Conservation (phyloP, 2,329 filamentous ascomycete genomes). For the Penicillium sp. region DNA sequence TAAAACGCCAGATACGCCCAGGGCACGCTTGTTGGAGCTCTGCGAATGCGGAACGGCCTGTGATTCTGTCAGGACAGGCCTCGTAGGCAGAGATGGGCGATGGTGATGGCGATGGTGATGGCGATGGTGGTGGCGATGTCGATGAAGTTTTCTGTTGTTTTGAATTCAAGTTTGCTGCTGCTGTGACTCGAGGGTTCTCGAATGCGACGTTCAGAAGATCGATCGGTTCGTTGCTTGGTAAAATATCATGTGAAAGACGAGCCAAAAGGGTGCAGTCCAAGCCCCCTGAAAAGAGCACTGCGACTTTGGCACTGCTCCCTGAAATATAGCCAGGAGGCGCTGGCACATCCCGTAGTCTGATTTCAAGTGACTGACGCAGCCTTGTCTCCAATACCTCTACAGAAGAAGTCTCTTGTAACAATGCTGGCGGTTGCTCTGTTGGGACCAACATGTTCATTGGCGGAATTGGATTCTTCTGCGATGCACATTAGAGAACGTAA, state of each 20-base stretch:
- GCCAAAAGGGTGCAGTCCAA: conserved; percentile 90
- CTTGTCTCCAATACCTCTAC: conserved; percentile 55
- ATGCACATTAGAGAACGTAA: background rate
- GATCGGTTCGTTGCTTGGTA: conserved; percentile 67
- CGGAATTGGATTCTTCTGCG: conserved; percentile 44
- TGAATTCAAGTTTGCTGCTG: conserved; percentile 46
- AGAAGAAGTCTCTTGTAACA: conserved; percentile 46
- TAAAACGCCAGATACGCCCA: conserved; percentile 73
- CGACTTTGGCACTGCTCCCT: conserved; percentile 50
- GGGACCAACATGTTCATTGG: conserved; percentile 44
- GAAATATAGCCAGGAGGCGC: conserved; percentile 46
- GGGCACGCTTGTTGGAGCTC: conserved; percentile 72
- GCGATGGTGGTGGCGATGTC: background rate
- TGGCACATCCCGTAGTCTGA: conserved; percentile 66
- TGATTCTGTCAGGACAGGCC: conserved; percentile 84
- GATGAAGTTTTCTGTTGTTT: conserved; percentile 16
- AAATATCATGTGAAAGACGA: conserved; percentile 71
- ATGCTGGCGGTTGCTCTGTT: conserved; percentile 25
- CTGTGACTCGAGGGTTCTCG: conserved; percentile 78
- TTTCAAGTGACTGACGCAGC: conserved; percentile 60
- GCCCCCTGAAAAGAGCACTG: conserved; percentile 88
- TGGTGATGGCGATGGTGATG: background rate
- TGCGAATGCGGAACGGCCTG: conserved; percentile 73
- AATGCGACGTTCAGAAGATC: conserved; percentile 96
- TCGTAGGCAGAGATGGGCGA: conserved; percentile 59